phyloP scores from a whole-genome alignment of 2,329 filamentous ascomycete genomes.

The Trichoderma atroviride region DNA sequence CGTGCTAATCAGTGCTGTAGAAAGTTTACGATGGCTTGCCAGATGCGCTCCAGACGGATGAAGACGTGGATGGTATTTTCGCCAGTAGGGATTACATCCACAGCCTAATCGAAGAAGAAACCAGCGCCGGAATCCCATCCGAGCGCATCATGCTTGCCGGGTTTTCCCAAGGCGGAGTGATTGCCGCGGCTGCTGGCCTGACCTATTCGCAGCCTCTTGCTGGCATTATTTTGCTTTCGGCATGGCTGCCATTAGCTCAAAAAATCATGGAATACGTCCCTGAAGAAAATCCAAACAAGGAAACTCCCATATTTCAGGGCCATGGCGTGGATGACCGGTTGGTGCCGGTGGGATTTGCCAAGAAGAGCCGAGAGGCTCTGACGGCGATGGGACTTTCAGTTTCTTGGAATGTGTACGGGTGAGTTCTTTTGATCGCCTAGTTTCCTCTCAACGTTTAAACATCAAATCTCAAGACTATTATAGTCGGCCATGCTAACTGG shows the following conservation, averaged over 20 bases:
- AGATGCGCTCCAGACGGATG: conserved; percentile 38
- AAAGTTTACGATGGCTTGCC: conserved; percentile 18
- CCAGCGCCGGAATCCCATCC: conserved; percentile 73
- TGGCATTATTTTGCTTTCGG: conserved; percentile 82
- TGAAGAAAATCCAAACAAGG: conserved; percentile 48
- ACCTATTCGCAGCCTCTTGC: conserved; percentile 74
- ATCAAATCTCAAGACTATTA: background rate
- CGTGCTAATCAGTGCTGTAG: background rate
- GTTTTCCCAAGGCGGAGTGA: conserved; percentile 87
- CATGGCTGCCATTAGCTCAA: conserved; percentile 71
- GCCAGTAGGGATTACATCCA: conserved; percentile 76
- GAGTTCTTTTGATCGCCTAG: conserved; percentile 40
- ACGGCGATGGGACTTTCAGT: conserved; percentile 71
- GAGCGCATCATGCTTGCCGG: conserved; percentile 84
- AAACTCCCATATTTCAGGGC: conserved; percentile 81
- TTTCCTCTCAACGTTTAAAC: background rate
- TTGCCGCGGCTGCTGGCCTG: conserved; percentile 80
- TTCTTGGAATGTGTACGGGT: conserved; percentile 76
- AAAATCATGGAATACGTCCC: conserved; percentile 48
- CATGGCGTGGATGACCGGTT: conserved; percentile 76
- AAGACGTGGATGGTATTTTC: conserved; percentile 75
- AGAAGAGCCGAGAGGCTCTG: conserved; percentile 64
- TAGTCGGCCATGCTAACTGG: background rate
- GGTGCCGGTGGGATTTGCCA: conserved; percentile 68
- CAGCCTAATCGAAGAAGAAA: conserved; percentile 75